A percentile compares a stretch with the other conserved stretches of the same genome.
Conservation (phyloP, 1,284 basidiomycete species). For the Laetiporus sulphureus region DNA sequence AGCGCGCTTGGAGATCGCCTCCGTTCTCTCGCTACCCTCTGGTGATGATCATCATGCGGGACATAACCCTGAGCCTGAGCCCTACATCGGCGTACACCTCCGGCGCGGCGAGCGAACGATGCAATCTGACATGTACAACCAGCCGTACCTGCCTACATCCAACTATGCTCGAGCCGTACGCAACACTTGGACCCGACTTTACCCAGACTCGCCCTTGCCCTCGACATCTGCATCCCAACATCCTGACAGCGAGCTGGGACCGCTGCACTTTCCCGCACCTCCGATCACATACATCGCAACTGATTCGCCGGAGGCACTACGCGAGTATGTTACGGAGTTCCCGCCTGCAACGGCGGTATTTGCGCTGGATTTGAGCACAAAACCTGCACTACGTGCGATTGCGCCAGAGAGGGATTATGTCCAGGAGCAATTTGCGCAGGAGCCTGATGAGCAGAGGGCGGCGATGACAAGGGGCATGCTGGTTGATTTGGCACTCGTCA, state of each 20-base stretch:
- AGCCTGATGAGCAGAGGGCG: constrained; percentile 35
- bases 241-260: constrained; percentile 1
- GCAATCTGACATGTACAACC: neutral
- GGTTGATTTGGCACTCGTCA: constrained; percentile 58
- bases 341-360: constrained; percentile 32
- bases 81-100: constrained; percentile 52
- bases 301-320: constrained; percentile 42
- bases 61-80: constrained; percentile 11
- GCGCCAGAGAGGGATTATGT: constrained; percentile 49
- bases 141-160: constrained; percentile 14
- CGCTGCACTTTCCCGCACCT: constrained; percentile 21
- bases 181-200: constrained; percentile 38
- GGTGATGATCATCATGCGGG: constrained; percentile 1
- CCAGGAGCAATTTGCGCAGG: constrained; percentile 42
- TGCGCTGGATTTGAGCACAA: constrained; percentile 37
- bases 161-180: constrained; percentile 40
- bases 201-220: constrained; percentile 16
- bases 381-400: constrained; percentile 37
- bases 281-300: constrained; percentile 50
- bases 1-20: constrained; percentile 41
- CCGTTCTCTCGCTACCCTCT: constrained; percentile 22
- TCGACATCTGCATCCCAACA: constrained; percentile 1
- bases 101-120: constrained; percentile 46
- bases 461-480: constrained; percentile 52
- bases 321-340: constrained; percentile 37